phyloP scores from a whole-genome alignment of 2,329 filamentous ascomycete genomes.

The Phaeophleospora eucalypticola region DNA sequence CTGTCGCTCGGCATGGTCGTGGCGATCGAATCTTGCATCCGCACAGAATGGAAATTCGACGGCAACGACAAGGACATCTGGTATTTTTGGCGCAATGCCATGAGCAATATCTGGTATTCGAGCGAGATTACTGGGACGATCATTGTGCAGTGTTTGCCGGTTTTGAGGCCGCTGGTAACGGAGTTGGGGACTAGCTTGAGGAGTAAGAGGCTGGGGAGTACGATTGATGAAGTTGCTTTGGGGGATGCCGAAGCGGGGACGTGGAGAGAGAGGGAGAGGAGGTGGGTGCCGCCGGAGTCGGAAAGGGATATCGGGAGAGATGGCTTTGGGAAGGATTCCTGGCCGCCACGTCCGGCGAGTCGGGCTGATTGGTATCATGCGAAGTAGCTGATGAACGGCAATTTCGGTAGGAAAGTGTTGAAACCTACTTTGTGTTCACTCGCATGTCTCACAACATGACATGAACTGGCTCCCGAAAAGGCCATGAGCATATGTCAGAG shows the following conservation, averaged over 20 bases:
- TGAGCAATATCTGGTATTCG: conserved; percentile 49
- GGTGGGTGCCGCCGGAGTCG: too few relatives aligned
- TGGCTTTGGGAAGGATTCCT: too few relatives aligned
- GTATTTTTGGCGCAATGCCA: conserved; percentile 49
- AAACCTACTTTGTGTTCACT: too few relatives aligned
- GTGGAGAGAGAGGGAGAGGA: too few relatives aligned
- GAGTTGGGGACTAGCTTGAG: conserved; percentile 40
- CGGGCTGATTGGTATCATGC: too few relatives aligned
- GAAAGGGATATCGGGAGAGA: too few relatives aligned
- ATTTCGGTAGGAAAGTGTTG: too few relatives aligned
- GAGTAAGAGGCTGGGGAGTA: conserved; percentile 31
- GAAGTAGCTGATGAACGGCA: too few relatives aligned
- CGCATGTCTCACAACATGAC: too few relatives aligned
- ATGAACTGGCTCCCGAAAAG: too few relatives aligned
- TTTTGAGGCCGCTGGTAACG: conserved; percentile 47
- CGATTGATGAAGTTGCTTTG: conserved; percentile 17
- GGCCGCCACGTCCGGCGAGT: too few relatives aligned
- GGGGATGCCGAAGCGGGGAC: conserved; percentile 8
- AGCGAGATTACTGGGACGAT: conserved; percentile 53
- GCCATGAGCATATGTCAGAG: too few relatives aligned
- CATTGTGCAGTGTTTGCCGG: conserved; percentile 53
- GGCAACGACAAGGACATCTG: conserved; percentile 43
- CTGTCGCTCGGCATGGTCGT: conserved; percentile 39
- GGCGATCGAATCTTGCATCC: conserved; percentile 47
- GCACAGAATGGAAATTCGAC: conserved; percentile 49